phyloP scores from a whole-genome alignment of 1,139 yeast genomes.

The Hanseniaspora gamundiae region DNA sequence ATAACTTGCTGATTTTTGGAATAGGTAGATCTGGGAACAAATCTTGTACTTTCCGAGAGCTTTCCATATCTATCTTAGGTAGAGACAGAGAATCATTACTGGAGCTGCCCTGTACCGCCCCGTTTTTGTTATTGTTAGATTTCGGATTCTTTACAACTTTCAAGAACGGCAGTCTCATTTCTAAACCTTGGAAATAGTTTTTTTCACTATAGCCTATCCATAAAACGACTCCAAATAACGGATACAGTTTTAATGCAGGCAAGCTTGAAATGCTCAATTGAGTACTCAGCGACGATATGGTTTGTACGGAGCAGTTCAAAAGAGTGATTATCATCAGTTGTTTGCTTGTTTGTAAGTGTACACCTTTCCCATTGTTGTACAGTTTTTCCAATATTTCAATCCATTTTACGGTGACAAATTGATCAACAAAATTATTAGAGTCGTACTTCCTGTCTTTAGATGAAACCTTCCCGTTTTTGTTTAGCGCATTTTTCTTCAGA shows the following conservation, averaged over 20 bases:
- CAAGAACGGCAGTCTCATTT: slow-evolving; percentile 21
- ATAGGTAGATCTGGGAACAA: slow-evolving; percentile 41
- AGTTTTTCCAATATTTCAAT: slow-evolving; percentile 43
- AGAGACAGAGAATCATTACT: slow-evolving; percentile 34
- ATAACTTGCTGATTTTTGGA: slow-evolving; percentile 34
- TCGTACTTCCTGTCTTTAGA: slow-evolving; percentile 1
- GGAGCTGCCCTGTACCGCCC: no score
- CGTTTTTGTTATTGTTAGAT: slow-evolving; percentile 17
- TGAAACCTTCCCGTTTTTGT: not conserved
- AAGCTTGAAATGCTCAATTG: slow-evolving; percentile 35
- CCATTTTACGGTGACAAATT: slow-evolving; percentile 45
- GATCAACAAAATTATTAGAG: slow-evolving; percentile 34
- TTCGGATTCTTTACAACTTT: slow-evolving; percentile 6
- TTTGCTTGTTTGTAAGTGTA: slow-evolving; percentile 34
- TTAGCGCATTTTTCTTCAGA: not conserved
- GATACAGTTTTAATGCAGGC: slow-evolving; percentile 33
- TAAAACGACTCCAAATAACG: slow-evolving; percentile 44
- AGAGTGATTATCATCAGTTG: slow-evolving; percentile 42
- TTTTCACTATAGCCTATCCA: not conserved
- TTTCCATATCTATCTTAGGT: slow-evolving; percentile 28
- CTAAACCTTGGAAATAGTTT: slow-evolving; percentile 31
- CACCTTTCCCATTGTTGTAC: slow-evolving; percentile 44
- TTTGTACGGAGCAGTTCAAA: slow-evolving; percentile 36
- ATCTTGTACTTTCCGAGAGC: not conserved
- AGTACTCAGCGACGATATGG: slow-evolving; percentile 32